These are phyloP conservation scores for Aspergillus awamori DNA, from an alignment of 2,329 filamentous ascomycete genomes.

Conservation along the genomic window DNA sequence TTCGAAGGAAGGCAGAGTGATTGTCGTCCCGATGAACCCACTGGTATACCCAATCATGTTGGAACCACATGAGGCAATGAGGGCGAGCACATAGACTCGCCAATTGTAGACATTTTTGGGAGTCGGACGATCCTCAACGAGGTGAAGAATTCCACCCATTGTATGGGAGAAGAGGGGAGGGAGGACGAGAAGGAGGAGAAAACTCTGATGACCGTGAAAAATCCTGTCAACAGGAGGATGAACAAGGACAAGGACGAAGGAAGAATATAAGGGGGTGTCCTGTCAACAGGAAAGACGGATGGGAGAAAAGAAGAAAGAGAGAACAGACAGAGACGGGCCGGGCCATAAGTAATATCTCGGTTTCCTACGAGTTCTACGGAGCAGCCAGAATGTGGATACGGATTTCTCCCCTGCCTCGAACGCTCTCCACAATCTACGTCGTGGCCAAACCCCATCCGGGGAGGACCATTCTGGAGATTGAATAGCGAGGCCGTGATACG, in stretches of 20 bases:
- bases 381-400: constrained; percentile 11
- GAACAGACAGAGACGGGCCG: constrained; percentile 9
- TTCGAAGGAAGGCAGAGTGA: constrained; percentile 69
- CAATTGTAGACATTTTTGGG: constrained; percentile 62
- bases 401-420: constrained; percentile 26
- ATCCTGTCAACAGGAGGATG: background rate
- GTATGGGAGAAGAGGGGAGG: constrained; percentile 10
- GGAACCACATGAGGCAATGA: constrained; percentile 58
- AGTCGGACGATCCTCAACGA: constrained; percentile 54
- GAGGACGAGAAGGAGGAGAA: constrained; percentile 5
- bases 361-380: constrained; percentile 4
- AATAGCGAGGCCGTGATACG: constrained; percentile 23
- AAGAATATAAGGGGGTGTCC: constrained; percentile 18
- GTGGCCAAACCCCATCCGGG: constrained; percentile 31
- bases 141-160: constrained; percentile 37
- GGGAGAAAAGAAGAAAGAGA: constrained; percentile 7
- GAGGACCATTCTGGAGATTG: constrained; percentile 30
- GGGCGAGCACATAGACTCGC: constrained; percentile 58
- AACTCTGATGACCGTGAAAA: constrained; percentile 1
- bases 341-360: constrained; percentile 9
- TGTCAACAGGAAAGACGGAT: constrained; percentile 16
- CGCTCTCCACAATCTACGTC: constrained; percentile 32
- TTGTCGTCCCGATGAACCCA: constrained; percentile 76
- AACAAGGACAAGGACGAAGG: constrained; percentile 5
- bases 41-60: constrained; percentile 67